Conservation (phyloP, 2,329 filamentous ascomycete genomes). For the Hymenoscyphus infarciens region DNA sequence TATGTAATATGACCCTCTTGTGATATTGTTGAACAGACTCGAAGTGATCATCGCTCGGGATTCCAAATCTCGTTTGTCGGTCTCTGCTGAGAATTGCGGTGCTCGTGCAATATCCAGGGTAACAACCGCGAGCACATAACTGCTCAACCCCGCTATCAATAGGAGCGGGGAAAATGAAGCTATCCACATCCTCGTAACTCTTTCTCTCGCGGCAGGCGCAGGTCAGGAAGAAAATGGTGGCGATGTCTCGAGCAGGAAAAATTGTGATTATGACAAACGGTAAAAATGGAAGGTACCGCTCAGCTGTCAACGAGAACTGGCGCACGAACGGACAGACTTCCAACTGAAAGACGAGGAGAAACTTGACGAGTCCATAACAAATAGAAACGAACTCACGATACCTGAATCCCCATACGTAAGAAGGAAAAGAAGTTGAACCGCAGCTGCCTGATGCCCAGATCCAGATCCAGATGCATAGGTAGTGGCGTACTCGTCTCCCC, state of each 20-base stretch:
- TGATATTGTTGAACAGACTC: constrained; percentile 46
- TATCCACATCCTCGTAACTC: constrained; percentile 4
- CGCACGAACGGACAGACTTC: background rate
- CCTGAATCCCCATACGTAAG: background rate
- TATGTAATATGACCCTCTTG: constrained; percentile 45
- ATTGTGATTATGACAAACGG: constrained; percentile 57
- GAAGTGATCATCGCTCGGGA: constrained; percentile 19
- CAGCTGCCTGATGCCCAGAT: background rate
- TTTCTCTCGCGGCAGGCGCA: background rate
- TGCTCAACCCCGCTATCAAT: background rate
- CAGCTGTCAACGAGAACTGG: background rate
- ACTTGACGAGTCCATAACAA: background rate
- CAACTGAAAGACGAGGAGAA: background rate
- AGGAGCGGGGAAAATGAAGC: background rate
- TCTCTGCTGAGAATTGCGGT: background rate
- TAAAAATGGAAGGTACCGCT: constrained; percentile 38
- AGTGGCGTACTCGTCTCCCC: background rate
- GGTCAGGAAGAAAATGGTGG: background rate
- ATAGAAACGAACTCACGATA: background rate
- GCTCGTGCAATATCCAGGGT: constrained; percentile 5
- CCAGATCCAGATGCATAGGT: background rate
- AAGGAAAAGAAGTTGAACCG: background rate
- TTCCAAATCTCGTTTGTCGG: constrained; percentile 1
- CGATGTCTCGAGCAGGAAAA: background rate
- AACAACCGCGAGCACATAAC: background rate